phyloP scores from a whole-genome alignment of 2,329 filamentous ascomycete genomes.

The Cyanodermella asteris region DNA sequence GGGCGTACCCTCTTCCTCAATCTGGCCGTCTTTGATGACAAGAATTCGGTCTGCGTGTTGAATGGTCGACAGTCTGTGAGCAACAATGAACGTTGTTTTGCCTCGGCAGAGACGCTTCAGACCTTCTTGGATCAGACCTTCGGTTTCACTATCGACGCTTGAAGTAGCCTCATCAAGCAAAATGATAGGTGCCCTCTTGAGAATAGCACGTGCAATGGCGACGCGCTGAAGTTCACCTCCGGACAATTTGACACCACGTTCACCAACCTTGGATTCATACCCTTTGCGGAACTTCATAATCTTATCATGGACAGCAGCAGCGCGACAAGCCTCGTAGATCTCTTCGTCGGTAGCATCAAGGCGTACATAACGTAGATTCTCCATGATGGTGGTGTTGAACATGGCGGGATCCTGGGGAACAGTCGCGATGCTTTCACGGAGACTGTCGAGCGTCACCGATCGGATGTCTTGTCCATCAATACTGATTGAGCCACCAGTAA shows the following conservation, averaged over 20 bases:
- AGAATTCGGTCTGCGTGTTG: conserved; percentile 47
- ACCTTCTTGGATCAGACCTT: conserved; percentile 24
- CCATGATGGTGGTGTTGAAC: conserved; percentile 41
- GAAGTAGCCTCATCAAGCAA: conserved; percentile 31
- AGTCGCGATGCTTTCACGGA: conserved; percentile 37
- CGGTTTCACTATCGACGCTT: conserved; percentile 24
- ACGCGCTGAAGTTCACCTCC: conserved; percentile 30
- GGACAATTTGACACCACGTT: conserved; percentile 26
- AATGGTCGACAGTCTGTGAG: conserved; percentile 33
- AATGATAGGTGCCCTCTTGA: conserved; percentile 21
- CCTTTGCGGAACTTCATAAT: conserved; percentile 35
- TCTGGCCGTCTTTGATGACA: conserved; percentile 38
- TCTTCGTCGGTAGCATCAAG: conserved; percentile 39
- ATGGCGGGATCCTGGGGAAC: conserved; percentile 43
- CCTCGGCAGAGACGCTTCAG: conserved; percentile 23
- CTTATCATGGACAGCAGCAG: conserved; percentile 42
- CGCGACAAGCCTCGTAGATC: conserved; percentile 36
- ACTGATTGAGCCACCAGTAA: conserved; percentile 22
- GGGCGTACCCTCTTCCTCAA: conserved; percentile 43
- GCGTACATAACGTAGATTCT: conserved; percentile 42
- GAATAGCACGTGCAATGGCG: conserved; percentile 24
- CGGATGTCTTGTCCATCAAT: conserved; percentile 36
- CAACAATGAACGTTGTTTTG: conserved; percentile 31
- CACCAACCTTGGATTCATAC: conserved; percentile 26
- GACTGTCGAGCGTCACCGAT: conserved; percentile 32